Base-by-base conservation (phyloP, 208 protist species). In the Wallacemonas collosoma region DNA sequence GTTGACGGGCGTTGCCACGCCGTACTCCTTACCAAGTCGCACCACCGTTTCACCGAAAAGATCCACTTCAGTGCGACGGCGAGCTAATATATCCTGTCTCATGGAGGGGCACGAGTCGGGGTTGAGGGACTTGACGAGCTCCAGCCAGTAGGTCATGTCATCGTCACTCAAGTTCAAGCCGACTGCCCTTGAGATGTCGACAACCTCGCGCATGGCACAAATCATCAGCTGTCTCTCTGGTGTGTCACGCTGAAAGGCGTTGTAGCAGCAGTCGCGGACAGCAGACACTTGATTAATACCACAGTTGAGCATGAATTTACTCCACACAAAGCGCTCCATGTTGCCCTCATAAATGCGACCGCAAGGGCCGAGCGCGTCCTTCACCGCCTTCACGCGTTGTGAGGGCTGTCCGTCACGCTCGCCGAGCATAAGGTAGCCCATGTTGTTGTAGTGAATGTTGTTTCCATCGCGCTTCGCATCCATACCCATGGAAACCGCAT, bases 271-370 rank as follows among this genome's bases (percentile, higher is more conserved):
- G 11, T 77, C 65, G 36, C 54, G 62, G 4, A 61, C 63, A 3
- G 73, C 54, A 17, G 60, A 43, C 1, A 40, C 48, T 47, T 77
- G 73, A 36, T 77, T 77, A 12, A 77, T 53, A 35, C 73, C 73
- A 6, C 69, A 68, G 53, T 77, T 77, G 2, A 68, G 36, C 73
- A 77, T 77, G 9, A 77, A 47, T 44, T 77, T 77, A 39, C 61
- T 62, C 57, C 61, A 77, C 38, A 77, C 3, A 9, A 71, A 62
- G 1, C 54, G 39, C 57, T 54, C 35, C 35, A 71, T 71, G 48
- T 72, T 65, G 26, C 57, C 70, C 60, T 68, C 60, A 43, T 65
- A 65, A 35, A 65, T 56, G 17, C 58, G 56, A 36, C 70, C 70
- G 39, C 58, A 60, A 4, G 14, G 35, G 5, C 64, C 36, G 2